Evolutionary conservation across 148 eudicot species (phyloP), one percentile per base, ranked within the genome.

Genomic region (Heliamphora exappendiculata): DNA sequence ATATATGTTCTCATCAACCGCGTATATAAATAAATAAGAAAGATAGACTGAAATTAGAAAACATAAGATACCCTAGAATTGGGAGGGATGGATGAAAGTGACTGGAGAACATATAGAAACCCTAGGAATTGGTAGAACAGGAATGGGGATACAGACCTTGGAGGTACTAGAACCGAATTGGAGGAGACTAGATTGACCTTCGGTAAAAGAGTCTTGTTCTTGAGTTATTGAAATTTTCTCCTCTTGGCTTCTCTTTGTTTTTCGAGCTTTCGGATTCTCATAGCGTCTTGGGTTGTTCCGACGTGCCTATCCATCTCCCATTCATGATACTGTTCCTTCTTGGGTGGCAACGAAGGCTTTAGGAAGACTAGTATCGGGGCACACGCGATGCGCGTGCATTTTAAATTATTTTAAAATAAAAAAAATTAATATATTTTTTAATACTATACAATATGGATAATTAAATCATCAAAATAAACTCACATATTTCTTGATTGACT

Each of bases 301-400:
- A 93, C 98, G 68, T n/a, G n/a, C n/a, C n/a, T 93, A 93, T 20
- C 98, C 98, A 66, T 93, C 98, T 57, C 98, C 98, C 98, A 93
- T 93, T 20, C 98, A 96, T 86, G 98, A 86, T 96, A 93, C 91
- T 68, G 65, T 76, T 36, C 7, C 53, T 75, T 28, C 70, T 77
- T 65, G n/a, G n/a, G n/a, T n/a, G n/a, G n/a, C n/a, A n/a, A n/a
- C n/a, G n/a, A n/a, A n/a, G n/a, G n/a, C n/a, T n/a, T n/a, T n/a
- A n/a, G n/a, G n/a, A n/a, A n/a, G n/a, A n/a, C n/a, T n/a, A n/a
- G n/a, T n/a, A n/a, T n/a, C n/a, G n/a, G n/a, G n/a, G n/a, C n/a
- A n/a, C n/a, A n/a, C n/a, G n/a, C n/a, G n/a, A n/a, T n/a, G n/a
- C n/a, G n/a, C n/a, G n/a, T n/a, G n/a, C n/a, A n/a, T n/a, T n/a